These are phyloP conservation scores for Salix koriyanagi DNA, from an alignment of 345 rosid genomes.

Conservation along the genomic window DNA sequence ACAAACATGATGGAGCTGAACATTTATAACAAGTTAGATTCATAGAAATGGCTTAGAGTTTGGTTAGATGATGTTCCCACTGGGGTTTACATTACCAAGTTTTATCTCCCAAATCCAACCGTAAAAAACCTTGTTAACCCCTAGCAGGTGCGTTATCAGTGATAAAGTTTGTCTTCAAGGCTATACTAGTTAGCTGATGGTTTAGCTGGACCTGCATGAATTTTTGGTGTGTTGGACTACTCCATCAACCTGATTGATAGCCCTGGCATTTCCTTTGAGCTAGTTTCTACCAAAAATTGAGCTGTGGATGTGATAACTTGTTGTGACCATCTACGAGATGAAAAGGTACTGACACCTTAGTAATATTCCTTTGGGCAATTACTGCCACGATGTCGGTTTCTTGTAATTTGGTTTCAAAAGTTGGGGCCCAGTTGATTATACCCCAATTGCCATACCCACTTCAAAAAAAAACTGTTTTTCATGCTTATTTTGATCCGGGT, in stretches of 20 bases:
- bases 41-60: not conserved
- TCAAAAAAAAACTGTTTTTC: conserved; percentile 57
- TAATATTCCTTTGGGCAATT: conserved; percentile 43
- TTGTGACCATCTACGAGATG: not conserved
- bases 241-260: not conserved
- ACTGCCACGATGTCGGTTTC: conserved; percentile 79
- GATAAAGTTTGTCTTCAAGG: not conserved
- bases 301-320: not conserved
- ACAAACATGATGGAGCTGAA: not conserved
- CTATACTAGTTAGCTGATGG: not conserved
- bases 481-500: conserved; percentile 63
- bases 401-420: conserved; percentile 55
- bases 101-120: not conserved
- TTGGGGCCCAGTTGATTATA: conserved; percentile 43
- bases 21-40: not conserved
- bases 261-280: not conserved
- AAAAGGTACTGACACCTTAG: not conserved
- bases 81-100: not conserved
- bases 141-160: not conserved
- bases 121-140: not conserved
- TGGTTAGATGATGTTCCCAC: not conserved
- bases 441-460: conserved; percentile 39
- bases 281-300: not conserved
- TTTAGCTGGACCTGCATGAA: not conserved
- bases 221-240: not conserved